Evolutionary conservation across 805 yeast genomes (phyloP).

Genomic region (Lachancea fermentati): DNA sequence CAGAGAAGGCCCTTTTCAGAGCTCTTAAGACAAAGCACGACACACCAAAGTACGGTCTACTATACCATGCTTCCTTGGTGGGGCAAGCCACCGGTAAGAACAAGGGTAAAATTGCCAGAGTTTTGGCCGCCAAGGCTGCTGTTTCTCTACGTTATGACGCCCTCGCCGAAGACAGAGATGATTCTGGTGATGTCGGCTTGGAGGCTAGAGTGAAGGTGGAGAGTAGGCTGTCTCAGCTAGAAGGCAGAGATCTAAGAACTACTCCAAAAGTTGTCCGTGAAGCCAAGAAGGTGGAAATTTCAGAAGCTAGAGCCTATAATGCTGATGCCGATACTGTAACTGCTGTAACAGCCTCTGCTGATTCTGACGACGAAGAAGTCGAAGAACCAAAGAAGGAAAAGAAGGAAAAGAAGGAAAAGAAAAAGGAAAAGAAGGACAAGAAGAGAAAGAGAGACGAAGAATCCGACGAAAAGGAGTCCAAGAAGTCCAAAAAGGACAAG

Average conservation of each 20-base stretch:
- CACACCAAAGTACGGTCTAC: constrained; percentile 96
- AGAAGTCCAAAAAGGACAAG: constrained; percentile 35
- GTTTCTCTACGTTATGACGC: constrained; percentile 96
- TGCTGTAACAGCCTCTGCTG: constrained; percentile 30
- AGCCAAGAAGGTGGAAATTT: constrained; percentile 78
- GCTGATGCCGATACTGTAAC: constrained; percentile 86
- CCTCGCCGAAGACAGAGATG: constrained; percentile 93
- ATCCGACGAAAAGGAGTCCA: constrained; percentile 28
- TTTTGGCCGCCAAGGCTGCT: constrained; percentile 97
- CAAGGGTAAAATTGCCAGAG: constrained; percentile 98
- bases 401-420: constrained; percentile 33
- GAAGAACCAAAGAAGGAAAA: constrained; percentile 35
- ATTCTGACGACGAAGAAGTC: constrained; percentile 35
- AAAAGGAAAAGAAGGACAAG: constrained; percentile 32
- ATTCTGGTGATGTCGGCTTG: constrained; percentile 88
- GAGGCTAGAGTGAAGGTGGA: constrained; percentile 91
- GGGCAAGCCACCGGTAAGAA: constrained; percentile 98
- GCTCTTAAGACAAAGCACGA: constrained; percentile 98
- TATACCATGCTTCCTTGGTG: constrained; percentile 93
- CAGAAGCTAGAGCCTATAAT: constrained; percentile 84
- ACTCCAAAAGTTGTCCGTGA: constrained; percentile 78
- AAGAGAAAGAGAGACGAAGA: constrained; percentile 30
- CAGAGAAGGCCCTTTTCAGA: constrained; percentile 97
- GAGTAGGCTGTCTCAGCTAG: constrained; percentile 86
- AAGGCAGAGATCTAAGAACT: constrained; percentile 94